Evolutionary conservation across 345 rosid species (phyloP).

Genomic region (Syzygium oleosum): DNA sequence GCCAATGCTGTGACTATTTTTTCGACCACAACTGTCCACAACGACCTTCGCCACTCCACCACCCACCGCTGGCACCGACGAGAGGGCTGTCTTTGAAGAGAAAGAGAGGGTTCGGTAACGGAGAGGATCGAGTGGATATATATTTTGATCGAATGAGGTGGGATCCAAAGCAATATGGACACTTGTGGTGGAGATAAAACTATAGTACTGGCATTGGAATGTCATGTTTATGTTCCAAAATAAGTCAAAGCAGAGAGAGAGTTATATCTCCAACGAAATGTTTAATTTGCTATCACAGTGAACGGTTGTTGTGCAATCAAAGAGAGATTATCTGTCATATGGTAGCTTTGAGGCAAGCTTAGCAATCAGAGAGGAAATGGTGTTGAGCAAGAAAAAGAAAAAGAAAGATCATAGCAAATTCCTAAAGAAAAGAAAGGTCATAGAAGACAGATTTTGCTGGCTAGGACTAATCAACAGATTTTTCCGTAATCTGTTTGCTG

Average conservation of each 20-base stretch:
- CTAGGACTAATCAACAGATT: not conserved
- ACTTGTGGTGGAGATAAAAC: not conserved
- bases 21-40: not conserved
- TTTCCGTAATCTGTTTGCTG: not conserved
- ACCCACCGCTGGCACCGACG: not conserved
- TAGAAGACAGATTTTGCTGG: not conserved
- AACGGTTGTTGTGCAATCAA: not conserved
- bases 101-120: not conserved
- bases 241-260: not conserved
- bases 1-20: not conserved
- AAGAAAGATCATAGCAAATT: not conserved
- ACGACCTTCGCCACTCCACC: not conserved
- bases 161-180: not conserved
- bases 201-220: not conserved
- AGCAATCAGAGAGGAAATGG: not conserved
- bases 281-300: not conserved
- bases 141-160: not conserved
- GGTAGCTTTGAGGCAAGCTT: not conserved
- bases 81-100: no score
- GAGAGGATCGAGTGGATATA: not conserved
- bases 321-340: not conserved
- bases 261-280: not conserved
- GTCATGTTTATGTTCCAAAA: not conserved
- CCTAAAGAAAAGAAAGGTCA: not conserved
- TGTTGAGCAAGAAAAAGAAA: no score